phyloP scores from a whole-genome alignment of 331 rosid genomes.

The Rosa hybrid region DNA sequence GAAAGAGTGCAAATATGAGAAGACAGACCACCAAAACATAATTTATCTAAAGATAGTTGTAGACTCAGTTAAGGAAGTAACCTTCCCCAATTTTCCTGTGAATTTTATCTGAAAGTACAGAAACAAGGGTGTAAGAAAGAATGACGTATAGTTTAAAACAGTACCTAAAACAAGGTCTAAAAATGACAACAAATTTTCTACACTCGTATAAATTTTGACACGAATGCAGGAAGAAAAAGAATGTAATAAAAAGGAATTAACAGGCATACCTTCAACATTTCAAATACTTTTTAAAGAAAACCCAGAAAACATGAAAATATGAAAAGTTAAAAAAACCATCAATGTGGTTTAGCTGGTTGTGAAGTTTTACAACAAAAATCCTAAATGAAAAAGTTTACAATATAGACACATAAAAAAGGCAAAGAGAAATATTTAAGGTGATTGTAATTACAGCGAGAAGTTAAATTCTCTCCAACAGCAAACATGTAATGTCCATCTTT shows the following conservation, averaged over 20 bases:
- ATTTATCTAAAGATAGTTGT: not conserved
- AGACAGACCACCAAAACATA: not conserved
- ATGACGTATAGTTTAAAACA: not conserved
- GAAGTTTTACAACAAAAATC: not conserved
- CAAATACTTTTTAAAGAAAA: not conserved
- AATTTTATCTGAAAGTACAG: constrained; percentile 66
- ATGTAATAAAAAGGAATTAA: not conserved
- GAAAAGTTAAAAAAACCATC: constrained; percentile 16
- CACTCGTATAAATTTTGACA: not conserved
- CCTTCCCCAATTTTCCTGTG: constrained; percentile 96
- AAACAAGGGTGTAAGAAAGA: constrained; percentile 11
- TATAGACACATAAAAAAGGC: constrained; percentile 2
- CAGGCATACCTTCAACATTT: not conserved
- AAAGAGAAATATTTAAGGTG: constrained; percentile 45
- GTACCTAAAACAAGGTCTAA: not conserved
- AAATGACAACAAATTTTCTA: not conserved
- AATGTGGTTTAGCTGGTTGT: not conserved
- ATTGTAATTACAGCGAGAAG: constrained; percentile 94
- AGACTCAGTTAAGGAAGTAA: constrained; percentile 14
- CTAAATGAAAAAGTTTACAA: not conserved
- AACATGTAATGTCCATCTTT: constrained; percentile 99
- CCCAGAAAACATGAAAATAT: not conserved
- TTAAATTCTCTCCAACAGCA: constrained; percentile 93
- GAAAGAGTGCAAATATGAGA: constrained; percentile 16
- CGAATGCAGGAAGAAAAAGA: not conserved